Conservation (phyloP, 768 basidiomycete genomes). For the Gloeostereum incarnatum region DNA sequence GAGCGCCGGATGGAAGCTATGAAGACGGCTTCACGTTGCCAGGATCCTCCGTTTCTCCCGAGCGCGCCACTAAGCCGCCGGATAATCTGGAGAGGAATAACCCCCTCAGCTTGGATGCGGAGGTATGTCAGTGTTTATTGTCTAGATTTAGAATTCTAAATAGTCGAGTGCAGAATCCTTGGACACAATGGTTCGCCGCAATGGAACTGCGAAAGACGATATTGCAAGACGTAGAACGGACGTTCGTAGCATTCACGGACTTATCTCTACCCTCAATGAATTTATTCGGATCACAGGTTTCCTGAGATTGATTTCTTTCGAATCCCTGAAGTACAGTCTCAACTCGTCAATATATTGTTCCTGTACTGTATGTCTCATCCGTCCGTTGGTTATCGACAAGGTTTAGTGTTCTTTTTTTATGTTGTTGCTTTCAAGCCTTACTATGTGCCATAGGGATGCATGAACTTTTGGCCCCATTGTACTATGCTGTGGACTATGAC, state of each 20-base stretch:
- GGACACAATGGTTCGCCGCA: constrained; percentile 89
- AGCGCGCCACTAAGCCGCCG: constrained; percentile 15
- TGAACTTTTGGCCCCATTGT: constrained; percentile 84
- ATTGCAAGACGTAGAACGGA: constrained; percentile 90
- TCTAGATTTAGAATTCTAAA: neutral
- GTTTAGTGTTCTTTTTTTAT: constrained; percentile 14
- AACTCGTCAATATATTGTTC: constrained; percentile 83
- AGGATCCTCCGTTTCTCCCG: constrained; percentile 29
- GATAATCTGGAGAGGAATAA: constrained; percentile 65
- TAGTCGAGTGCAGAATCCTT: constrained; percentile 92
- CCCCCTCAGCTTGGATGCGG: constrained; percentile 71
- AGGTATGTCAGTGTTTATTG: constrained; percentile 30
- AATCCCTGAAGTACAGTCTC: constrained; percentile 58
- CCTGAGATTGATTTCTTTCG: constrained; percentile 95
- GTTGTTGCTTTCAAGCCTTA: constrained; percentile 3
- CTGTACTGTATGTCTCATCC: constrained; percentile 73
- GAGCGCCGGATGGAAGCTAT: constrained; percentile 81
- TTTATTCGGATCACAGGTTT: constrained; percentile 42
- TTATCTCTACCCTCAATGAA: constrained; percentile 5
- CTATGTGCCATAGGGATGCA: constrained; percentile 69
- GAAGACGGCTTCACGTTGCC: constrained; percentile 57
- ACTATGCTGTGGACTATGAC: constrained; percentile 79
- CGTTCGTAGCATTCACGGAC: constrained; percentile 40
- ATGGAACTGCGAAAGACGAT: constrained; percentile 87
- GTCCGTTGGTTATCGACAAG: constrained; percentile 86